Evolutionary conservation across 257 asterid species (phyloP).

Genomic region (Solanum sparsipilum): DNA sequence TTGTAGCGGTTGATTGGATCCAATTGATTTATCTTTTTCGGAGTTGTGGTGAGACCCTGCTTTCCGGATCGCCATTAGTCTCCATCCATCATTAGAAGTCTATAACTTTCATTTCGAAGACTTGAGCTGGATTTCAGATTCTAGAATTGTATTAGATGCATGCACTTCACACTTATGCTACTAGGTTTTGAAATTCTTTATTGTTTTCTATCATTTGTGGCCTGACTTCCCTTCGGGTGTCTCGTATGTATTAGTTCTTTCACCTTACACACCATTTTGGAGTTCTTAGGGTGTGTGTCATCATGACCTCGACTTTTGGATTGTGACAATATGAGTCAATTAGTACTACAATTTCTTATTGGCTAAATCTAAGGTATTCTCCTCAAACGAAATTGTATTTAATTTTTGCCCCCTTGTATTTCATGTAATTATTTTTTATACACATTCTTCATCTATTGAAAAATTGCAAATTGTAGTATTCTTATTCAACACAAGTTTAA

Average conservation of each 20-base stretch:
- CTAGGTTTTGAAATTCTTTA: neutral
- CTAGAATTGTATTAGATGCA: neutral
- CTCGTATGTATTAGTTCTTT: neutral
- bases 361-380: neutral
- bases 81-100: neutral
- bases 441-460: neutral
- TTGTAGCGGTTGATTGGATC: neutral
- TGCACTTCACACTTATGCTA: neutral
- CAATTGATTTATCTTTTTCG: neutral
- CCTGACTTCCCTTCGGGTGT: fast-evolving
- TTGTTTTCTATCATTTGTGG: neutral
- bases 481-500: neutral
- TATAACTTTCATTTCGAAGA: neutral
- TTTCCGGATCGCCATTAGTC: neutral
- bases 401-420: neutral
- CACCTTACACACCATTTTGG: too few relatives aligned
- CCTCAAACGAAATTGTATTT: neutral
- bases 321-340: neutral
- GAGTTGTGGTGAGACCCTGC: neutral
- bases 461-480: neutral
- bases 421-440: neutral
- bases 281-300: neutral
- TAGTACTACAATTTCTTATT: too few relatives aligned
- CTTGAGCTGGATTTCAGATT: neutral
- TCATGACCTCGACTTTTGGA: neutral